These are phyloP conservation scores for Leptomonas pyrrhocoris DNA, from an alignment of 208 protist species.

Conservation along the genomic window DNA sequence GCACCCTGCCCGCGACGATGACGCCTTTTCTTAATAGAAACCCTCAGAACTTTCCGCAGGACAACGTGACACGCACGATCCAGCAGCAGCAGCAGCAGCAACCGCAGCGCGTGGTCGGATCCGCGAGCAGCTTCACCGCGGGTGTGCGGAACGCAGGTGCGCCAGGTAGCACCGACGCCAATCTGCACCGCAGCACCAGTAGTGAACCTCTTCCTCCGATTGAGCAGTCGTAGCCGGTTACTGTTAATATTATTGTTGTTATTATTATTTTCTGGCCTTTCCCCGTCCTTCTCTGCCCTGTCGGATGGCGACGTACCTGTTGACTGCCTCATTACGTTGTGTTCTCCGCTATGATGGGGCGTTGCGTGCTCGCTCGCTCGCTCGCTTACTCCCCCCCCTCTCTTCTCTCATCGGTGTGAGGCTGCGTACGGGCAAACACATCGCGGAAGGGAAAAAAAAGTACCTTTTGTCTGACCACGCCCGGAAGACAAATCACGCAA, in stretches of 20 bases:
- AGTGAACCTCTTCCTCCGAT: constrained; percentile 35
- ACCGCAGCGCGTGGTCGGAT: constrained; percentile 16
- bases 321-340: too few species aligned
- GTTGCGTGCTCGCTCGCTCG: too few species aligned
- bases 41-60: constrained; percentile 74
- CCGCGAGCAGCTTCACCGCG: constrained; percentile 10
- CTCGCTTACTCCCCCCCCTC: background rate
- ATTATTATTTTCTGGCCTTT: background rate
- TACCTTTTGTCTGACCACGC: too few species aligned
- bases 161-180: constrained; percentile 13
- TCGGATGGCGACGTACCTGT: too few species aligned
- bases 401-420: background rate
- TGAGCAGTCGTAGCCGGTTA: constrained; percentile 10
- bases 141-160: background rate
- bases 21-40: constrained; percentile 76
- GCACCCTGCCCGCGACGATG: constrained; percentile 58
- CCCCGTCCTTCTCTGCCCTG: background rate
- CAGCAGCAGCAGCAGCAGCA: constrained; percentile 68
- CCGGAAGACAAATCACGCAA: too few species aligned
- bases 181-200: constrained; percentile 30
- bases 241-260: too few species aligned
- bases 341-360: too few species aligned
- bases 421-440: too few species aligned
- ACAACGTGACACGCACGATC: constrained; percentile 68
- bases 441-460: too few species aligned